Percentiles rank a stretch among this genome's conserved stretches.
Evolutionary conservation across 202 grass and related monocot genomes (phyloP).

Genomic region (Dendrocalamus latiflorus): DNA sequence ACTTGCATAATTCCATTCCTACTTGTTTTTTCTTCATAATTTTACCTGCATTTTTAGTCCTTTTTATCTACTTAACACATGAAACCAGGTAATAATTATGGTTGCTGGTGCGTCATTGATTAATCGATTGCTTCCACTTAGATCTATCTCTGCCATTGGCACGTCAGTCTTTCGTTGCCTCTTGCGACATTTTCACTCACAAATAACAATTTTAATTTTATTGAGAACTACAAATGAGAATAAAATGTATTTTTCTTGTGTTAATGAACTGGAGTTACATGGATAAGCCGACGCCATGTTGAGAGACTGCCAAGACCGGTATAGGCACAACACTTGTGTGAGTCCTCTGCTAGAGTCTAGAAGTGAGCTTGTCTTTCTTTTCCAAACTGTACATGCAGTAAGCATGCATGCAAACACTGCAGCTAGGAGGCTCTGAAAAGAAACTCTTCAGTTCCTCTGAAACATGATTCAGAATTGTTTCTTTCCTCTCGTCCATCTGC

Average conservation of each 20-base stretch:
- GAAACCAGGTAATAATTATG: slow-evolving; percentile 22
- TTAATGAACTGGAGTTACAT: neutral
- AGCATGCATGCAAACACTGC: neutral
- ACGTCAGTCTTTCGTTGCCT: neutral
- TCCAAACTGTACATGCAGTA: neutral
- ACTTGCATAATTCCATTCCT: neutral
- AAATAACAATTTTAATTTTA: neutral
- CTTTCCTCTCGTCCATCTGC: neutral
- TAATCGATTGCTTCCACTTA: slow-evolving; percentile 18
- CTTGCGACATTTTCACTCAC: neutral
- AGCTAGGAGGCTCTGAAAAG: neutral
- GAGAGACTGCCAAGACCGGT: neutral
- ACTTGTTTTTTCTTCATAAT: neutral
- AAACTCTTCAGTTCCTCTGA: neutral
- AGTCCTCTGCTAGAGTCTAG: neutral
- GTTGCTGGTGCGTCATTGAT: slow-evolving; percentile 28
- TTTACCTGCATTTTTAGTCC: neutral
- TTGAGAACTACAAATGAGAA: neutral
- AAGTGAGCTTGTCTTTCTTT: neutral
- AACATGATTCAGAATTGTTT: slow-evolving; percentile 12
- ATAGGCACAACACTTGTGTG: neutral
- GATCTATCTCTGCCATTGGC: slow-evolving; percentile 7
- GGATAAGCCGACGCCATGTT: neutral
- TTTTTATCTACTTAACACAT: neutral
- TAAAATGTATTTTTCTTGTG: neutral